These are phyloP conservation scores for Drechslera avenae DNA, from an alignment of 2,329 filamentous ascomycete species.

Conservation along the genomic window DNA sequence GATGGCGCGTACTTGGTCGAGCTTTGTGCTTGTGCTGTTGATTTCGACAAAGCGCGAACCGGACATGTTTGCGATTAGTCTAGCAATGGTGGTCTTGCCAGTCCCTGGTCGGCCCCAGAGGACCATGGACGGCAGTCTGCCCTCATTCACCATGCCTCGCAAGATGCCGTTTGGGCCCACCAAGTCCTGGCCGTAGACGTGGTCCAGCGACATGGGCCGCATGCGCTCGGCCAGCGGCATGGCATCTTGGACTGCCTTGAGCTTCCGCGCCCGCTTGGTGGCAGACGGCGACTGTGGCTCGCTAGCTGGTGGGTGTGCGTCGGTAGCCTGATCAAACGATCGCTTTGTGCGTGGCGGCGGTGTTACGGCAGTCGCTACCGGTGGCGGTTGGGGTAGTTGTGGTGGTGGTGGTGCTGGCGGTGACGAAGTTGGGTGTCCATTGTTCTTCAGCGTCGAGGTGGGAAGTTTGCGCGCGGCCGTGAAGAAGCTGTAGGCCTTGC, in stretches of 20 bases:
- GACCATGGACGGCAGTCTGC: slow-evolving; percentile 91
- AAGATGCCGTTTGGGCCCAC: slow-evolving; percentile 85
- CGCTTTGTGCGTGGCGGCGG: slow-evolving; percentile 37
- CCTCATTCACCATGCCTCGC: slow-evolving; percentile 81
- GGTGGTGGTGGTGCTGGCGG: slow-evolving; percentile 20
- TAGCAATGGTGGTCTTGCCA: slow-evolving; percentile 91
- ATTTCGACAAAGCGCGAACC: slow-evolving; percentile 86
- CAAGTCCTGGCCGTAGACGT: slow-evolving; percentile 89
- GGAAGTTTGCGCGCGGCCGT: slow-evolving; percentile 53
- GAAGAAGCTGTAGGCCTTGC: slow-evolving; percentile 59
- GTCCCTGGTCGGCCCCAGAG: slow-evolving; percentile 79
- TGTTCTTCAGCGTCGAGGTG: slow-evolving; percentile 26
- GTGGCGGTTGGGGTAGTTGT: too few species aligned
- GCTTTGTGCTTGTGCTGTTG: slow-evolving; percentile 87
- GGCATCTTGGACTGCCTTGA: slow-evolving; percentile 65
- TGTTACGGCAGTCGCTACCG: slow-evolving; percentile 30
- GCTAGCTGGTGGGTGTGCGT: slow-evolving; percentile 23
- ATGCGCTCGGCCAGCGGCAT: slow-evolving; percentile 93
- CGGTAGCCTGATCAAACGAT: slow-evolving; percentile 24
- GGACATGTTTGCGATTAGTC: slow-evolving; percentile 82
- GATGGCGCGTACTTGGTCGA: slow-evolving; percentile 89
- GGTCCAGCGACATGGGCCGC: slow-evolving; percentile 81
- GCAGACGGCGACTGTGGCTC: slow-evolving; percentile 46
- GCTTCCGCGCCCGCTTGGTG: slow-evolving; percentile 63
- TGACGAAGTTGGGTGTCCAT: slow-evolving; percentile 27